These are phyloP conservation scores for Agrostemma githago DNA, from an alignment of 148 eudicot species.

Conservation along the genomic window DNA sequence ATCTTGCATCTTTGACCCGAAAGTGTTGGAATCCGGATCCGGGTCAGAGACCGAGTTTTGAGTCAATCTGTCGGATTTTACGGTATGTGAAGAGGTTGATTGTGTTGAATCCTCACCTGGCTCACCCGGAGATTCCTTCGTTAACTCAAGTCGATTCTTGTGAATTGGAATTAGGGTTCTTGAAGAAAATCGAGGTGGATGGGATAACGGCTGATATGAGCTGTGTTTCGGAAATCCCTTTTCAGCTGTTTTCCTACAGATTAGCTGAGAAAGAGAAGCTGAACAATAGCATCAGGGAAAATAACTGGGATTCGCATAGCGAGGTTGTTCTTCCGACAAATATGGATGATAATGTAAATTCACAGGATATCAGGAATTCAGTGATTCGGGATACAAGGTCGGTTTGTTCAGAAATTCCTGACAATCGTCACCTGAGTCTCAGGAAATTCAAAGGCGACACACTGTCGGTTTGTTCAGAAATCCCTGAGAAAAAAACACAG, in stretches of 20 bases:
- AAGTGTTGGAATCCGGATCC: constrained; percentile 70
- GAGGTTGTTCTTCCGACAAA: constrained; percentile 26
- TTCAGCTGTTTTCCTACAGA: constrained; percentile 54
- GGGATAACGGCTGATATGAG: constrained; percentile 13
- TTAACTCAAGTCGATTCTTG: constrained; percentile 44
- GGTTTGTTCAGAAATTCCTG: constrained; percentile 48
- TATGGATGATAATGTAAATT: constrained; percentile 33
- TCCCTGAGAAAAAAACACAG: constrained; percentile 26
- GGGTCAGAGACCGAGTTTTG: constrained; percentile 47
- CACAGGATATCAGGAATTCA: constrained; percentile 30
- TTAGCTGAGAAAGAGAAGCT: constrained; percentile 49
- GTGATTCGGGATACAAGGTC: constrained; percentile 50
- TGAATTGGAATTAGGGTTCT: constrained; percentile 46
- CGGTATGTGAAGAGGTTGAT: constrained; percentile 50
- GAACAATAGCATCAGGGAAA: constrained; percentile 25
- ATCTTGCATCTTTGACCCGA: constrained; percentile 42
- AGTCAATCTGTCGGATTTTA: constrained; percentile 51
- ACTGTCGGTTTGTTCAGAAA: constrained; percentile 21
- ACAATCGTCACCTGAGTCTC: constrained; percentile 24
- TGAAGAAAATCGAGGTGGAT: constrained; percentile 32
- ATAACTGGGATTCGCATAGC: constrained; percentile 49
- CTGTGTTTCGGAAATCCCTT: constrained; percentile 48
- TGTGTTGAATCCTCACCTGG: constrained; percentile 47
- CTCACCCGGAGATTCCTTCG: constrained; percentile 44
- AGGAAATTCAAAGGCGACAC: constrained; percentile 16